A percentile compares a stretch with the other conserved stretches of the same genome.
These are phyloP conservation scores for Chlorella sp. DNA, from an alignment of 139 green algal species.

Conservation along the genomic window DNA sequence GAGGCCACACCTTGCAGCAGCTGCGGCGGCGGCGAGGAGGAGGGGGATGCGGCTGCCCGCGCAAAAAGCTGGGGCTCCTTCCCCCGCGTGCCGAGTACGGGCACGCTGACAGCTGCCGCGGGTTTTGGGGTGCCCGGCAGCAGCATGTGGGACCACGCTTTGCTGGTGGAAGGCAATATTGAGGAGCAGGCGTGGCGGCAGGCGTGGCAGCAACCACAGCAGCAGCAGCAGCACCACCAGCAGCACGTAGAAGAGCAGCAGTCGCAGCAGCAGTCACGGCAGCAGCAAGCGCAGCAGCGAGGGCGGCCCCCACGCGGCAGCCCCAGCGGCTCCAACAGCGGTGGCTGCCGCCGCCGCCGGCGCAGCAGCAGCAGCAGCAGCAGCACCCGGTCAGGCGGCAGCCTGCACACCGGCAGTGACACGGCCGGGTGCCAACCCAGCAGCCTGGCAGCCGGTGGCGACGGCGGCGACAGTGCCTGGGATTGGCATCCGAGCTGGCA, in stretches of 20 bases:
- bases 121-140: neutral
- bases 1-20: neutral
- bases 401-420: neutral
- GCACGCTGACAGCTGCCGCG: neutral
- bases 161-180: neutral
- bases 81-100: neutral
- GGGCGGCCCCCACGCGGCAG: neutral
- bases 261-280: neutral
- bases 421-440: neutral
- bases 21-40: neutral
- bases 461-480: neutral
- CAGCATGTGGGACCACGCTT: constrained; percentile 43
- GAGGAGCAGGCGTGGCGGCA: neutral
- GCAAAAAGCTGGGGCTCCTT: neutral
- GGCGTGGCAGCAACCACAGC: neutral
- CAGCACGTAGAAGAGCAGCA: neutral
- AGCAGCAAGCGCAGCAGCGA: neutral
- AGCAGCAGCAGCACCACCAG: neutral
- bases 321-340: neutral
- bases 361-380: too few species aligned
- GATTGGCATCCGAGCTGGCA: constrained; percentile 14
- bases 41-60: neutral
- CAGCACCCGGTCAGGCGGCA: neutral
- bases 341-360: neutral
- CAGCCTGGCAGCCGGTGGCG: neutral